Evolutionary conservation across 805 yeast species (phyloP), one percentile per base, ranked within the genome.

Genomic region (Yamadazyma akitaensis): DNA sequence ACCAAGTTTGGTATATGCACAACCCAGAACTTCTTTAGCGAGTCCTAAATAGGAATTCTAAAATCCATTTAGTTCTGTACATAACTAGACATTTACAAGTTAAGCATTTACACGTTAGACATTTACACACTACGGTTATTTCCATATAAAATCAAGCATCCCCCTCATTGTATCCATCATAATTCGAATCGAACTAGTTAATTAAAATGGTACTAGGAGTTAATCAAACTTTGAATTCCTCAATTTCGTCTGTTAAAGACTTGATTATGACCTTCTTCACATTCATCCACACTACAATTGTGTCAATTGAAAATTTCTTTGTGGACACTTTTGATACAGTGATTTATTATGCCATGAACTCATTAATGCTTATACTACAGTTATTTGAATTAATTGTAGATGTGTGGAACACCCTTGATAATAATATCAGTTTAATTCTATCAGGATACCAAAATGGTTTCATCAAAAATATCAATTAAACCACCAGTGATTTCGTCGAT

Each of bases 401-500:
- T 11, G 21, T 25, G 2, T 37, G 13, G 13, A 47, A 48, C n/a
- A 25, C 18, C 7, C 17, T 44, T 3, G 21, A 33, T 4, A 18
- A 43, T 5, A 48, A 46, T 25, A 18, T 46, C 13, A 38, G 37
- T 16, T 36, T 51, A 16, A 33, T 51, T 24, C 46, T 37, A 21
- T 34, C 52, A 1, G 46, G 54, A 16, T 51, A 51, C 31, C 46
- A 46, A 37, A 49, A 48, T 44, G 50, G 46, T 31, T 51, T 51
- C 30, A 33, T 48, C n/a, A 43, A 45, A 25, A 51, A 51, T 26
- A 51, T 51, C n/a, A 51, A 51, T 33, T 51, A 42, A 40, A 14
- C n/a, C 5, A 16, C 5, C 17, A 5, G n/a, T 33, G 19, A n/a
- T 33, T 14, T 16, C 24, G 7, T 7, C 7, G 7, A 21, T 21